Conservation (phyloP, 2,329 filamentous ascomycete species). For the Verticillium tricorpus region DNA sequence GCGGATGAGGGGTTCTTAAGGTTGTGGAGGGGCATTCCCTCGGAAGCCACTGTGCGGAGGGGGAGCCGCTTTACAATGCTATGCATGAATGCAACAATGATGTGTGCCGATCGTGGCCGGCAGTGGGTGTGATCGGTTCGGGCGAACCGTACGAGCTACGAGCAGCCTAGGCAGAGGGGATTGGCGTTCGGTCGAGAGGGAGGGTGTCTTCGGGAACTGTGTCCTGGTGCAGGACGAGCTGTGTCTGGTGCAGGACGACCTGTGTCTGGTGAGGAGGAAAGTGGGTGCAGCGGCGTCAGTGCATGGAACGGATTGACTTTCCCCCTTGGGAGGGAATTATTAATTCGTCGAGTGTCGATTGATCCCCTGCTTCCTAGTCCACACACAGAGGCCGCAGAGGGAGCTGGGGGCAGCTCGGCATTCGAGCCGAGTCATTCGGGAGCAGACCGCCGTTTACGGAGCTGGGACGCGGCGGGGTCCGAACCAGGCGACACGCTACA, state of each 20-base stretch:
- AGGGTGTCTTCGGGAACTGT: neutral
- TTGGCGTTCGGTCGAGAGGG: neutral
- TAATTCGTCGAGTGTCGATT: neutral
- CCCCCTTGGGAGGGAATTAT: neutral
- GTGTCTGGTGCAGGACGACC: neutral
- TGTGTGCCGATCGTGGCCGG: slow-evolving; percentile 1
- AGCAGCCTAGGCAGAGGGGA: neutral
- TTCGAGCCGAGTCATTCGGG: slow-evolving; percentile 4
- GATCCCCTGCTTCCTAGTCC: neutral
- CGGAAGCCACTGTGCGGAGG: slow-evolving; percentile 12
- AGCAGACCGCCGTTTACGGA: neutral
- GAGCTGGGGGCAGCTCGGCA: slow-evolving; percentile 9
- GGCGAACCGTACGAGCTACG: neutral
- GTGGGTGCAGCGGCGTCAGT: neutral
- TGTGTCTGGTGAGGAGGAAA: neutral
- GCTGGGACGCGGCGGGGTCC: neutral
- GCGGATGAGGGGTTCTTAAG: slow-evolving; percentile 15
- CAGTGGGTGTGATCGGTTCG: neutral
- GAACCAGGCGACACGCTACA: neutral
- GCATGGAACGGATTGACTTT: neutral
- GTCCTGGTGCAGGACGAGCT: neutral
- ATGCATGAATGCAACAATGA: slow-evolving; percentile 9
- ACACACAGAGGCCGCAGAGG: neutral
- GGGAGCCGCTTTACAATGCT: slow-evolving; percentile 12
- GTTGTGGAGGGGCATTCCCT: slow-evolving; percentile 16